Evolutionary conservation across 129 eudicot species (phyloP), one percentile per base, ranked within the genome.

Genomic region (Artemisia annua): DNA sequence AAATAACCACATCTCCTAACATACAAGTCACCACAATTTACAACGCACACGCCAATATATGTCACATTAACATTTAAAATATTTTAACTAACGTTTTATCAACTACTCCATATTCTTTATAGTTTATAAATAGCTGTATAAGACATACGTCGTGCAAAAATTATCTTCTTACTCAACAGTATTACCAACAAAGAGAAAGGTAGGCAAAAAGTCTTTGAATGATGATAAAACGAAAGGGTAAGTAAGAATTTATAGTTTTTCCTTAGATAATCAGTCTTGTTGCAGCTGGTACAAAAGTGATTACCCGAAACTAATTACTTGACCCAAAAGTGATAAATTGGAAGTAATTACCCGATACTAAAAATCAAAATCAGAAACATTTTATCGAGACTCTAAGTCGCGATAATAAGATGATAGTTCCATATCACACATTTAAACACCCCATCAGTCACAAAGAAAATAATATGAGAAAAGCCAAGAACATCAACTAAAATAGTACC

Each of bases 401-500:
- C 8, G 7, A 19, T 54, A 35, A 56, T 43, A 53, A 71, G n/a
- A n/a, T n/a, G n/a, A n/a, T n/a, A n/a, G n/a, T n/a, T n/a, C n/a
- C 59, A 59, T 24, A 48, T 10, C 66, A 71, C 57, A 58, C 56
- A 46, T 71, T 44, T 39, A 71, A 71, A 58, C 30, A 26, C 75
- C 53, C 50, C 28, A 46, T 16, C 24, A 61, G 63, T 26, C 71
- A 63, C 63, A 63, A 6, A 44, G 13, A 35, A 43, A 18, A 12
- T 13, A 32, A 49, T 2, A 53, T 7, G 54, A 9, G 13, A 48
- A 13, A 24, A 22, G 24, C 17, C 14, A 26, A 61, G 44, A 35
- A 48, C 48, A 43, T 66, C 46, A 39, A 53, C 15, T 3, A 53
- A 69, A 70, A 39, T 9, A 48, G 67, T 80, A 88, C 97, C 89